Conservation (phyloP, 257 asterid species). For the Primulina huaijiensis region DNA sequence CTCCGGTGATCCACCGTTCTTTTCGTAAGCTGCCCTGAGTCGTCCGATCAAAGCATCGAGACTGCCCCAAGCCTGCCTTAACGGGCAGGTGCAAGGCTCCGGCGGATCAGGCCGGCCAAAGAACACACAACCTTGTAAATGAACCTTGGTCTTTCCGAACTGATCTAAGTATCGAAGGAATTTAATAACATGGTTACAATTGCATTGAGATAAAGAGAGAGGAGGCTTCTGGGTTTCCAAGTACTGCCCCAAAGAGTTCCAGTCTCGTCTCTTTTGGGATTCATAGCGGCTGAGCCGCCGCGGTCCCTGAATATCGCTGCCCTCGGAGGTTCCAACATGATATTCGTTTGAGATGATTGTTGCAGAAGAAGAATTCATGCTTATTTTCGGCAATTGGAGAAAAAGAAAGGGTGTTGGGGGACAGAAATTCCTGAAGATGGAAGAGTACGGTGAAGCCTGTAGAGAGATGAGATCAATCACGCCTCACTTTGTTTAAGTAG, state of each 20-base stretch:
- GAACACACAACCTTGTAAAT: slow-evolving; percentile 26
- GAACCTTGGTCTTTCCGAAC: slow-evolving; percentile 30
- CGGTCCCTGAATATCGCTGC: no score
- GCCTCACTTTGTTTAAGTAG: no score
- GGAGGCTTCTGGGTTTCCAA: slow-evolving; percentile 26
- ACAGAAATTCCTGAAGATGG: no score
- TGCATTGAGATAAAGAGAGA: slow-evolving; percentile 25
- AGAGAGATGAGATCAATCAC: no score
- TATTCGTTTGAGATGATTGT: no score
- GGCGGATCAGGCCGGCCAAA: slow-evolving; percentile 32
- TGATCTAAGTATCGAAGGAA: slow-evolving; percentile 30
- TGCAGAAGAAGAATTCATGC: no score
- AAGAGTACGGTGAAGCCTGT: no score
- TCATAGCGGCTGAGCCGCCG: slow-evolving; percentile 22
- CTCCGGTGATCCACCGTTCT: slow-evolving; percentile 29
- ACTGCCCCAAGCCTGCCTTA: slow-evolving; percentile 29
- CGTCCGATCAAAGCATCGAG: slow-evolving; percentile 28
- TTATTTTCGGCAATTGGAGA: no score
- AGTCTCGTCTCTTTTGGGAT: slow-evolving; percentile 27
- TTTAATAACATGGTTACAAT: slow-evolving; percentile 20
- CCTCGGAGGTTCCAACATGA: no score
- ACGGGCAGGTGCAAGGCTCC: slow-evolving; percentile 28
- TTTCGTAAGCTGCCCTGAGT: slow-evolving; percentile 27
- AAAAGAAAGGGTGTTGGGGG: no score
- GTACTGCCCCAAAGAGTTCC: slow-evolving; percentile 30